Evolutionary conservation across 495 filamentous ascomycete genomes (phyloP), one percentile per base, ranked within the genome.

Genomic region (Apiosordaria backusii): DNA sequence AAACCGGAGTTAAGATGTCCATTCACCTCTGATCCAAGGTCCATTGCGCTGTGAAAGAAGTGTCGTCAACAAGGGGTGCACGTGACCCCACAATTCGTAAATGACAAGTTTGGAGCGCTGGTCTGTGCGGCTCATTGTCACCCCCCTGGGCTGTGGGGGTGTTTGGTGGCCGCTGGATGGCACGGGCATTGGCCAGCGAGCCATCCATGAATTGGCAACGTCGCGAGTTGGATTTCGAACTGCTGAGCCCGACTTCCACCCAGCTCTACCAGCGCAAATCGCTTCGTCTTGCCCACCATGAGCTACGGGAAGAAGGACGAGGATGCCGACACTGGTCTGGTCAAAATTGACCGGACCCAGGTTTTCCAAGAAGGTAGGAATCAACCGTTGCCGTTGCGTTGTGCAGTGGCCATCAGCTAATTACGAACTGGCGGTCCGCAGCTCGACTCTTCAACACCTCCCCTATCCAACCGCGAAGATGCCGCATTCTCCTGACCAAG

Each of bases 221-320:
- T 75, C 75, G 75, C 73, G 73, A 74, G 73, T 76, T 76, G 71
- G 64, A 64, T 63, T 65, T 69, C 66, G 61, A 45, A 67, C 68
- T 70, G 61, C 50, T 62, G 61, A 64, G 62, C 62, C 61, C 60
- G 64, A 68, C 64, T 54, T 60, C 52, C 68, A 57, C 63, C 57
- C 35, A 71, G 66, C 53, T 64, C 67, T 71, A 65, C 64, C 62
- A 70, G 62, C 63, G 58, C 67, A 67, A 52, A 64, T 66, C 61
- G 35, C 65, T 61, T 68, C 63, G 54, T 65, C 59, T 62, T 69
- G 75, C 77, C 79, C 79, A 84, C 63, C 77, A 97, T 97, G 93
- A 95, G 88, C 79, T 96, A 96, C 86, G 89, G 91, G 80, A 97
- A 97, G 84, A 98, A 96, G 84, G 93, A 98, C 78, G 94, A 98